Evolutionary conservation across 108 stramenopile genomes (phyloP).

Genomic region (Chaetoceros tenuissimus): DNA sequence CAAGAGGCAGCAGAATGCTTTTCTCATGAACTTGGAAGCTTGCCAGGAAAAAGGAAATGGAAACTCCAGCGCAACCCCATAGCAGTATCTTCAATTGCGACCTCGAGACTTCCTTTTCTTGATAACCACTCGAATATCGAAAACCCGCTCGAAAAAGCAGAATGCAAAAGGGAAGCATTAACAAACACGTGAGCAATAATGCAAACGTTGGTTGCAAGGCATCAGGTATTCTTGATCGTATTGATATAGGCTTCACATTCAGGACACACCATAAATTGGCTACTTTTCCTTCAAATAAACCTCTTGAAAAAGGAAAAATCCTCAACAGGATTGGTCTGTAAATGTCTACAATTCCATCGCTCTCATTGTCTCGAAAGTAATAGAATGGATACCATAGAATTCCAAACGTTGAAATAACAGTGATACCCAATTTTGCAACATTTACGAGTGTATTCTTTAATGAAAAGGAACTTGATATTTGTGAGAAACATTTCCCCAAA

Average conservation of each 20-base stretch:
- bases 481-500: constrained; percentile 60
- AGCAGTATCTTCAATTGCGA: constrained; percentile 31
- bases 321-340: constrained; percentile 24
- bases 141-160: constrained; percentile 29
- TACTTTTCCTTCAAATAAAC: constrained; percentile 94
- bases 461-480: not conserved
- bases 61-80: constrained; percentile 44
- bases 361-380: not conserved
- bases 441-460: not conserved
- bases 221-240: constrained; percentile 45
- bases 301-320: constrained; percentile 88
- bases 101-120: constrained; percentile 9
- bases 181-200: constrained; percentile 28
- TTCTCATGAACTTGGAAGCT: constrained; percentile 96
- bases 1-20: constrained; percentile 76
- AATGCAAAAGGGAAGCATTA: constrained; percentile 43
- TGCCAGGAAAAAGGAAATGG: constrained; percentile 88
- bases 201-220: constrained; percentile 43
- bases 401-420: constrained; percentile 11
- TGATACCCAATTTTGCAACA: not conserved
- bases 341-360: constrained; percentile 44
- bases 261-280: constrained; percentile 89
- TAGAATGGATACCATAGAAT: not conserved
- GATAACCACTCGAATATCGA: constrained; percentile 8
- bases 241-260: constrained; percentile 50